Evolutionary conservation across 1,284 basidiomycete genomes (phyloP), one percentile per base, ranked within the genome.

Genomic region (Apiotrichum siamense): DNA sequence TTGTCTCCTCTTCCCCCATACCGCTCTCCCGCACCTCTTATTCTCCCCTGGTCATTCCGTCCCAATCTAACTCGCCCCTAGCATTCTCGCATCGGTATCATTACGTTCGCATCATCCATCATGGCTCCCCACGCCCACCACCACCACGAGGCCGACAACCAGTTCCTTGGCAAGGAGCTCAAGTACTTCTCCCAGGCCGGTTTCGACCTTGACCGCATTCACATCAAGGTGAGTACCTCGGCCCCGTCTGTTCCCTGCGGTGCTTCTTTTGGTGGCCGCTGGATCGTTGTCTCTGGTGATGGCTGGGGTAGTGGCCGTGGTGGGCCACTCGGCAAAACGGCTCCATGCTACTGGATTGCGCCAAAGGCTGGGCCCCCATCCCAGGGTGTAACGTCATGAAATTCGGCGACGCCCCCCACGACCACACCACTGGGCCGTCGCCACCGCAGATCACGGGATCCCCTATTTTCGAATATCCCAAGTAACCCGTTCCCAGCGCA

Each of bases 131-230:
- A 68, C 58, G 57, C 67, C 53, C 63, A 69, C 51, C 60, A 62
- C 52, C 63, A 67, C 52, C 46, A 54, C 44, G 44, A 45, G 44
- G 44, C 44, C 44, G 44, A 45, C 54, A 70, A 72, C 60, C 59
- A 65, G 58, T 69, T 92, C 68, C 85, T 94, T 66, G 91, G 89
- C 62, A 85, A 84, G 63, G 90, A 97, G 72, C 82, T 98, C 69
- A 87, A 92, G 75, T 91, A 96, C 78, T 97, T 97, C 83, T 98
- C 96, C 47, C 87, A 97, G 77, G 94, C 96, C 57, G 94, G 94
- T 61, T 98, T 99, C 77, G 96, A 99, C 78, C 96, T 98, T 52
- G 72, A 75, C 60, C 61, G 72, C 49, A 73, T 75, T 52, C 74
- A 75, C 66, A 75, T 75, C 67, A 71, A 69, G 62, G 70, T 74